Evolutionary conservation across 116 monocot genomes (phyloP).

Genomic region (Thalassia testudinum): DNA sequence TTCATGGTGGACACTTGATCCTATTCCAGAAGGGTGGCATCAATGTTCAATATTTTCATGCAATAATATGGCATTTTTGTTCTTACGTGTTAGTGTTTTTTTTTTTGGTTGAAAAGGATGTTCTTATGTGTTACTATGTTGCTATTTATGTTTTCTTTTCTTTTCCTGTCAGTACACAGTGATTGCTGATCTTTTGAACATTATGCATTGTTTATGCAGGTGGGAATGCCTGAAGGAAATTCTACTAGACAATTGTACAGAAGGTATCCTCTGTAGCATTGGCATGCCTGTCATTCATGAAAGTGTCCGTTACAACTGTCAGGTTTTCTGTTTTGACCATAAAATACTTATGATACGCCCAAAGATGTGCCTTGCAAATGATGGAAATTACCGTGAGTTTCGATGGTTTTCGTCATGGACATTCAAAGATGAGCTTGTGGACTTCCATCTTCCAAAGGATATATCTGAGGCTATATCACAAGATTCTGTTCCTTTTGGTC

Average conservation of each 20-base stretch:
- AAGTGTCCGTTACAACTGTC: conserved; percentile 94
- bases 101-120: not conserved
- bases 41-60: not conserved
- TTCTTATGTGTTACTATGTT: not conserved
- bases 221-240: conserved; percentile 94
- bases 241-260: conserved; percentile 62
- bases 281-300: conserved; percentile 90
- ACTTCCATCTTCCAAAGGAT: conserved; percentile 67
- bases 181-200: not conserved
- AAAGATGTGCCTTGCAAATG: conserved; percentile 95
- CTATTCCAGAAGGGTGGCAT: too few relatives aligned
- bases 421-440: conserved; percentile 59
- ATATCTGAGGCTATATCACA: conserved; percentile 56
- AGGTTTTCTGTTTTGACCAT: conserved; percentile 81
- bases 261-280: conserved; percentile 78
- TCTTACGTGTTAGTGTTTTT: too few relatives aligned
- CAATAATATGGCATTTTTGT: too few relatives aligned
- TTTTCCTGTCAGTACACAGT: not conserved
- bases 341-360: conserved; percentile 94
- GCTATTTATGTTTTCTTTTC: not conserved
- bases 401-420: conserved; percentile 97
- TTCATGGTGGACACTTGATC: too few relatives aligned
- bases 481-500: conserved; percentile 70
- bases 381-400: conserved; percentile 94
- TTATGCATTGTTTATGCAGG: conserved; percentile 21